Evolutionary conservation across 1,284 basidiomycete genomes (phyloP), one percentile per base, ranked within the genome.

Genomic region (Sporisorium sorghi): DNA sequence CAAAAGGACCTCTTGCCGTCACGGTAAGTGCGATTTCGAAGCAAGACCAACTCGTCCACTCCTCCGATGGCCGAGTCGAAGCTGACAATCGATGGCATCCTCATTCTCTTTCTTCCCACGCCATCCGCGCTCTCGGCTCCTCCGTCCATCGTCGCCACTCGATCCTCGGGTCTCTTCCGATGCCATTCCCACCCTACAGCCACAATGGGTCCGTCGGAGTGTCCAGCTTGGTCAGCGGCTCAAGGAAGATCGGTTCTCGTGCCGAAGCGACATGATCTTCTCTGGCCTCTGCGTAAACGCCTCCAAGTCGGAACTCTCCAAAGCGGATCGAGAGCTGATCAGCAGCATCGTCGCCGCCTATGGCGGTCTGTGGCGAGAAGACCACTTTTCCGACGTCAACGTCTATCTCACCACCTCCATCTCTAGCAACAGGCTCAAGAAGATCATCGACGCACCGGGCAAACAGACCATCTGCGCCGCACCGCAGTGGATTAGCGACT

Each of bases 401-500:
- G 93, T 95, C 83, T 87, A 94, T 49, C 91, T 95, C 76, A 89
- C 90, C 30, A 84, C 55, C 11, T 56, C 54, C 35, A 55, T 63
- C 48, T 63, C 69, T 19, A 55, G 54, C 43, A n/a, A 49, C 42
- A 74, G 72, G 47, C 54, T 77, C 40, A 32, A 23, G 17, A 68
- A 71, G 53, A 61, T 74, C 26, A 46, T 91, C 76, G 87, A 89
- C 65, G 89, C 87, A 80, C 87, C 88, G 55, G 81, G 87, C 12
- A 3, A 84, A 86, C 59, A 89, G 17, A 87, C 92, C 76, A 88
- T 88, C 63, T 86, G 92, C 19, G 80, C 93, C 9, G 87, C 91
- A 0, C 92, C 92, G 0, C 91, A 92, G 73, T 93, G 92, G 92
- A 92, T 93, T 73, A 91, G 93, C 74, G 92, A 94, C 71, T 88